phyloP scores from a whole-genome alignment of 805 yeast species.

The Nakazawaea ernobii region DNA sequence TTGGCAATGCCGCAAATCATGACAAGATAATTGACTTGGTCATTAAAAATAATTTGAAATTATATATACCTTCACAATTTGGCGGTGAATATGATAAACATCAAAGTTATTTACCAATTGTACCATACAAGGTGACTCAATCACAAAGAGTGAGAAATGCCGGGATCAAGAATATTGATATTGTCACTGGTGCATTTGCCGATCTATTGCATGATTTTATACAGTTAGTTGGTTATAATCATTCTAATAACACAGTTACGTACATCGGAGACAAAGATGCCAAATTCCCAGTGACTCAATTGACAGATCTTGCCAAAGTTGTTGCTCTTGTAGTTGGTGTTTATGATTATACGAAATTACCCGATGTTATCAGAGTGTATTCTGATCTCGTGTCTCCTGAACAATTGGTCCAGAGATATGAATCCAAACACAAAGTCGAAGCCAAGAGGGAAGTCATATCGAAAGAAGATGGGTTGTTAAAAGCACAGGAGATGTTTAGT shows the following conservation, averaged over 20 bases:
- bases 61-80: conserved; percentile 1
- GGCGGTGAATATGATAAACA: background rate
- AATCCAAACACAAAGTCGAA: conserved; percentile 29
- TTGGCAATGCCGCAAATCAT: background rate
- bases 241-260: conserved; percentile 26
- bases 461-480: conserved; percentile 24
- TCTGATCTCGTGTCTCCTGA: conserved; percentile 33
- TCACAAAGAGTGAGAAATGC: background rate
- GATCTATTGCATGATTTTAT: conserved; percentile 26
- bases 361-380: conserved; percentile 36
- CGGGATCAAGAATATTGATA: conserved; percentile 42
- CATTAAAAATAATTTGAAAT: background rate
- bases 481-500: conserved; percentile 23
- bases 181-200: conserved; percentile 35
- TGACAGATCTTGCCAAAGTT: conserved; percentile 37
- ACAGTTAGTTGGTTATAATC: conserved; percentile 31
- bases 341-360: conserved; percentile 28
- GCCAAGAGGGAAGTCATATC: conserved; percentile 26
- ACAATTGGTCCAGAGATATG: conserved; percentile 33
- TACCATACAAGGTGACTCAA: background rate
- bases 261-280: conserved; percentile 34
- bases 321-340: conserved; percentile 34
- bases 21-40: background rate
- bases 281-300: conserved; percentile 28
- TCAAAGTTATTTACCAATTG: background rate